phyloP scores from a whole-genome alignment of 305 asterid species.

The Withania somnifera region DNA sequence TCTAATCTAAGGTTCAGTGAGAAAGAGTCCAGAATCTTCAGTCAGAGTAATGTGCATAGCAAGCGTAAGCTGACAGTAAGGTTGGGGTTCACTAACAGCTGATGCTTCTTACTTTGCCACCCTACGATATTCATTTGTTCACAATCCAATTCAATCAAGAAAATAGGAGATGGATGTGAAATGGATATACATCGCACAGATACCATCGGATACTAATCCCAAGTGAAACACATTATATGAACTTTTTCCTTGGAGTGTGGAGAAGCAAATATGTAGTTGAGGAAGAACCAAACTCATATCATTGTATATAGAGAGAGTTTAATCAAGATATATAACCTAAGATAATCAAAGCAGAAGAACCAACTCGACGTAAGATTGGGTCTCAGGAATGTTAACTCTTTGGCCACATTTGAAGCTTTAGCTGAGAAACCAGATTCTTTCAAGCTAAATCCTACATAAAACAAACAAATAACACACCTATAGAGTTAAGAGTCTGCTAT shows the following conservation, averaged over 20 bases:
- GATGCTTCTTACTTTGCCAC: not conserved
- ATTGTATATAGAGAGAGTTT: not conserved
- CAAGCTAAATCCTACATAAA: slow-evolving; percentile 36
- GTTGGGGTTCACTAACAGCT: not conserved
- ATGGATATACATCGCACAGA: not conserved
- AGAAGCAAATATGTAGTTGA: not conserved
- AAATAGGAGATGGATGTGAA: not conserved
- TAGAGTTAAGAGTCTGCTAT: fast-evolving
- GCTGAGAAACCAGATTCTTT: slow-evolving; percentile 60
- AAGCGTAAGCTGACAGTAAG: not conserved
- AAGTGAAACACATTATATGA: not conserved
- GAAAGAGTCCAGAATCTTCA: not conserved
- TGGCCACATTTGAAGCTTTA: slow-evolving; percentile 67
- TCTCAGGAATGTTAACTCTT: slow-evolving; percentile 59
- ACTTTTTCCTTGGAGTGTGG: not conserved
- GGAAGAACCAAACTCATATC: not conserved
- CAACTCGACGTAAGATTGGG: slow-evolving; percentile 25
- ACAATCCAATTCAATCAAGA: not conserved
- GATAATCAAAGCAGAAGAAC: not conserved
- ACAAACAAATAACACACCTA: not conserved
- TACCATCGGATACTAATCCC: not conserved
- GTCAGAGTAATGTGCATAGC: not conserved
- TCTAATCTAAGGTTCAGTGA: too few species aligned
- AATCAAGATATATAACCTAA: not conserved
- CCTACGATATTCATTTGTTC: too few species aligned